phyloP scores from a whole-genome alignment of 495 filamentous ascomycete species.

The Penicillium roqueforti region DNA sequence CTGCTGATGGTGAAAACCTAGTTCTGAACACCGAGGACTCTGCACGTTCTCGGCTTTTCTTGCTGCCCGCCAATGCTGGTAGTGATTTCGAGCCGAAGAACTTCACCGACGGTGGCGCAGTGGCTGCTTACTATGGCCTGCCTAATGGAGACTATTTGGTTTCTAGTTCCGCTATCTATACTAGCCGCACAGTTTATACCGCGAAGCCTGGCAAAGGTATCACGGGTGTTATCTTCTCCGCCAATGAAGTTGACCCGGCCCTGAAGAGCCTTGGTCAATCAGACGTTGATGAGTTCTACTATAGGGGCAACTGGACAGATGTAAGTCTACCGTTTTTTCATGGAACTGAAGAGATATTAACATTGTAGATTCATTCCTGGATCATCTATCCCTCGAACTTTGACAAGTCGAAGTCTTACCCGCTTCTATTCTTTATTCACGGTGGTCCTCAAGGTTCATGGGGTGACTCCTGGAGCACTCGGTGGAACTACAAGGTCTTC shows the following conservation, averaged over 20 bases:
- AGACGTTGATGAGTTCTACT: conserved; percentile 39
- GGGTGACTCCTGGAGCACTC: conserved; percentile 46
- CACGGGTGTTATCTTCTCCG: conserved; percentile 25
- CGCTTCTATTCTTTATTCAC: conserved; percentile 49
- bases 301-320: conserved; percentile 34
- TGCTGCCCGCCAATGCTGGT: conserved; percentile 26
- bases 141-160: conserved; percentile 33
- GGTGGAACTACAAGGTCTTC: conserved; percentile 51
- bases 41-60: conserved; percentile 30
- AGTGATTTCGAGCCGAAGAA: conserved; percentile 32
- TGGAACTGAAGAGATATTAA: not conserved
- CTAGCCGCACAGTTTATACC: conserved; percentile 34
- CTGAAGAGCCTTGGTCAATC: conserved; percentile 26
- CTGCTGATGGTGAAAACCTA: conserved; percentile 28
- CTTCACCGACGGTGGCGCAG: conserved; percentile 27
- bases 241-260: conserved; percentile 36
- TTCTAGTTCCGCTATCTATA: conserved; percentile 32
- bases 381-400: conserved; percentile 45
- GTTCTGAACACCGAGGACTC: conserved; percentile 31
- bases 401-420: conserved; percentile 45
- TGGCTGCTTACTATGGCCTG: conserved; percentile 28
- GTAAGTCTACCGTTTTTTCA: conserved; percentile 13
- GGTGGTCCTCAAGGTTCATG: conserved; percentile 51
- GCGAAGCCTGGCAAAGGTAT: conserved; percentile 25
- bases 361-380: conserved; percentile 45